These are phyloP conservation scores for Botrytis pseudocinerea DNA, from an alignment of 2,329 filamentous ascomycete genomes.

Conservation along the genomic window DNA sequence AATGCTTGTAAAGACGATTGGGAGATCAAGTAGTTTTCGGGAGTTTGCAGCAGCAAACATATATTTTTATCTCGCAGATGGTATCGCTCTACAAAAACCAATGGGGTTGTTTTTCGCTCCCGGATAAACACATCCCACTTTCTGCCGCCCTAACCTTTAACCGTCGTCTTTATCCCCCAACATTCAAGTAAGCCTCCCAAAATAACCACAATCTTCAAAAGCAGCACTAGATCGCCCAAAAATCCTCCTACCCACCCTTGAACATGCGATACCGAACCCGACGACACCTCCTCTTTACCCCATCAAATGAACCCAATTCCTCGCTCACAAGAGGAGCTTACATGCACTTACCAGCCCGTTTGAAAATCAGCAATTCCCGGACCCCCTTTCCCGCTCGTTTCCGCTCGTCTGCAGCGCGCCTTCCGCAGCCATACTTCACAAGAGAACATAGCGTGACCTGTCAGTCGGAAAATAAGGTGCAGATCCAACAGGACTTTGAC, in stretches of 20 bases:
- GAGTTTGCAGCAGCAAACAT: neutral
- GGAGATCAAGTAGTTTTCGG: neutral
- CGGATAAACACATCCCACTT: constrained; percentile 6
- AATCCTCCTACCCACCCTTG: constrained; percentile 20
- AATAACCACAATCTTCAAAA: neutral
- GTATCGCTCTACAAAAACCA: neutral
- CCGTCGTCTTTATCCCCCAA: neutral
- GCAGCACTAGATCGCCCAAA: constrained; percentile 7
- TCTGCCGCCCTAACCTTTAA: constrained; percentile 1
- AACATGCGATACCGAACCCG: constrained; percentile 19
- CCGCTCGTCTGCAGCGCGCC: neutral
- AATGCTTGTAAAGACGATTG: neutral
- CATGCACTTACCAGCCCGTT: neutral
- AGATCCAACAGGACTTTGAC: neutral
- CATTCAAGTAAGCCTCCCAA: neutral
- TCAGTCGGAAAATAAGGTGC: neutral
- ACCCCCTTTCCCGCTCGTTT: neutral
- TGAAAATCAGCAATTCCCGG: neutral
- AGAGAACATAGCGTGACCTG: constrained; percentile 8
- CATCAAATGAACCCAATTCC: constrained; percentile 2
- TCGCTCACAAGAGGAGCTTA: neutral
- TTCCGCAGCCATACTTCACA: neutral
- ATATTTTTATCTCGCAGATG: neutral
- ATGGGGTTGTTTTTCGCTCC: neutral
- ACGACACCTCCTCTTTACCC: constrained; percentile 17